These are phyloP conservation scores for Moricandia arvensis DNA, from an alignment of 345 rosid species.

Conservation along the genomic window DNA sequence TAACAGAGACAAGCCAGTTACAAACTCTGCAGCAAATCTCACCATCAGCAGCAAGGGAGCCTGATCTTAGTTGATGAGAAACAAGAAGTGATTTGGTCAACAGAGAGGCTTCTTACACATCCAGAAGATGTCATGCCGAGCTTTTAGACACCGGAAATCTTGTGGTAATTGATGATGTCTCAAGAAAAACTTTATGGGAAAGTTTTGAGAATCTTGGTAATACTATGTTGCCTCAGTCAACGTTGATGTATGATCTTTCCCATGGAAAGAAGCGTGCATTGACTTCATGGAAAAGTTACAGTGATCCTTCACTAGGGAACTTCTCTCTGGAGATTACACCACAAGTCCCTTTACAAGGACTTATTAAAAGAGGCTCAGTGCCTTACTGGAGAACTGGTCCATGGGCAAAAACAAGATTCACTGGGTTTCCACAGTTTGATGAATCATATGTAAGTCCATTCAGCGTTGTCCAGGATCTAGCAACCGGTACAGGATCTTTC, in stretches of 20 bases:
- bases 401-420: conserved; percentile 36
- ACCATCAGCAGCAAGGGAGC: conserved; percentile 29
- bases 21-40: conserved; percentile 20
- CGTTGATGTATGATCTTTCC: conserved; percentile 28
- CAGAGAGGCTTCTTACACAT: not conserved
- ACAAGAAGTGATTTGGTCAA: conserved; percentile 29
- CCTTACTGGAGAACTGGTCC: conserved; percentile 38
- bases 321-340: conserved; percentile 31
- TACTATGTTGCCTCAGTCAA: conserved; percentile 33
- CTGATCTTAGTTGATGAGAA: conserved; percentile 19
- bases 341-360: conserved; percentile 28
- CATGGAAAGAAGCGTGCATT: conserved; percentile 15
- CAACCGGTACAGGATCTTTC: conserved; percentile 22
- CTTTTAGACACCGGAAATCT: conserved; percentile 33
- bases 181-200: conserved; percentile 17
- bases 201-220: conserved; percentile 35
- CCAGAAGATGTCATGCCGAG: conserved; percentile 26
- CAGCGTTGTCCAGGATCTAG: conserved; percentile 30
- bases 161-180: conserved; percentile 29
- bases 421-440: conserved; percentile 17
- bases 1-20: conserved; percentile 28
- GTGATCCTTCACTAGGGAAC: conserved; percentile 28
- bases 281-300: conserved; percentile 31
- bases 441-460: conserved; percentile 33
- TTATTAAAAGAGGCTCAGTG: conserved; percentile 16